Evolutionary conservation across 2,329 filamentous ascomycete genomes (phyloP).

Genomic region (Cordyceps cateniannulata): DNA sequence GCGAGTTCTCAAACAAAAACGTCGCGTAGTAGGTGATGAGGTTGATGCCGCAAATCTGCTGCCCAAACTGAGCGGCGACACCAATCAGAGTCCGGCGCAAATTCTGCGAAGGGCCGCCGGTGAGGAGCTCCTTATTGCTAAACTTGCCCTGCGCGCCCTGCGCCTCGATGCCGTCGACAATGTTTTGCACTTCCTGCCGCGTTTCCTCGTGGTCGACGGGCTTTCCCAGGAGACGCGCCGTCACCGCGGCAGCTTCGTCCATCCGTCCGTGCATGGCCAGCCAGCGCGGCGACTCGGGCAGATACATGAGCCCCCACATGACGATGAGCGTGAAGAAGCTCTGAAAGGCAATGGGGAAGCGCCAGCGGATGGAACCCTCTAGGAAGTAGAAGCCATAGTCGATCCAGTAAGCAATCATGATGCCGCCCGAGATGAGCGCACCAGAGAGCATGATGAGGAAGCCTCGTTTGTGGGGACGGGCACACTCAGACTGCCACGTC

Average conservation of each 20-base stretch:
- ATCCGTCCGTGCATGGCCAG: conserved; percentile 33
- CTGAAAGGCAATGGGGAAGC: conserved; percentile 27
- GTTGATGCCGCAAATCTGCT: conserved; percentile 43
- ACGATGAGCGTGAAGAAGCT: conserved; percentile 34
- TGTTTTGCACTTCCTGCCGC: conserved; percentile 35
- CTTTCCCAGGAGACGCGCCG: conserved; percentile 20
- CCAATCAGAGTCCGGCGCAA: conserved; percentile 38
- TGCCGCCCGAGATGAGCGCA: conserved; percentile 23
- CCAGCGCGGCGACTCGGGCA: conserved; percentile 40
- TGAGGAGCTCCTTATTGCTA: conserved; percentile 31
- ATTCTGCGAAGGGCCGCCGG: conserved; percentile 34
- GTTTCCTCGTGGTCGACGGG: conserved; percentile 21
- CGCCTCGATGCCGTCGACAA: conserved; percentile 27
- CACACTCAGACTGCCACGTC: conserved; percentile 25
- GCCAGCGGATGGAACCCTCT: conserved; percentile 25
- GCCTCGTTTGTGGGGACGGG: conserved; percentile 21
- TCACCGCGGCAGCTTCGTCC: conserved; percentile 21
- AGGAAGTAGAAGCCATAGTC: conserved; percentile 27
- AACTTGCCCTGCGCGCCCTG: conserved; percentile 24
- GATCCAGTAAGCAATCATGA: conserved; percentile 27
- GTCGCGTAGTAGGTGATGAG: conserved; percentile 40
- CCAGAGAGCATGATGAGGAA: conserved; percentile 23
- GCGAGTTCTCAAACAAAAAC: conserved; percentile 32
- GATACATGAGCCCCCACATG: conserved; percentile 48
- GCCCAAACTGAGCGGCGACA: conserved; percentile 41